Evolutionary conservation across 345 rosid species (phyloP).

Genomic region (Salix exigua): DNA sequence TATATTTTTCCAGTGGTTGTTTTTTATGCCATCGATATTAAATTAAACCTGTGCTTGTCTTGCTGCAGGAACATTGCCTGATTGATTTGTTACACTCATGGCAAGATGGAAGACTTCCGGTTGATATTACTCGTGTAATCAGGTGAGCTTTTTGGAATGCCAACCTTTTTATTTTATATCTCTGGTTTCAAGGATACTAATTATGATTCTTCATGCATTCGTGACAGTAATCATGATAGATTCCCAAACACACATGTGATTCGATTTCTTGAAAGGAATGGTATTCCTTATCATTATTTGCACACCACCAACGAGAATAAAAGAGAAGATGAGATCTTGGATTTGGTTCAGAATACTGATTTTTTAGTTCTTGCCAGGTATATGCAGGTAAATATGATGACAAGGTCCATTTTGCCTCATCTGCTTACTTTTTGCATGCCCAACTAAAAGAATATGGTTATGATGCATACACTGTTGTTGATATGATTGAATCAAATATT

Average conservation of each 20-base stretch:
- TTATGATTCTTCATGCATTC: slow-evolving; percentile 12
- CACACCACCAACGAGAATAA: slow-evolving; percentile 47
- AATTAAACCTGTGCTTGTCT: slow-evolving; percentile 7
- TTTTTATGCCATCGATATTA: neutral
- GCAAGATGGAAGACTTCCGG: slow-evolving; percentile 91
- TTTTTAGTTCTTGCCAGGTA: slow-evolving; percentile 94
- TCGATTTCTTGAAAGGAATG: slow-evolving; percentile 78
- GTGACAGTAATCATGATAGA: slow-evolving; percentile 81
- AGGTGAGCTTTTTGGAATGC: slow-evolving; percentile 43
- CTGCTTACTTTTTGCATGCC: slow-evolving; percentile 6
- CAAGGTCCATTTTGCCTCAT: neutral
- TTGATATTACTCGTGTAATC: slow-evolving; percentile 81
- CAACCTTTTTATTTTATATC: neutral
- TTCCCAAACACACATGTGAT: slow-evolving; percentile 76
- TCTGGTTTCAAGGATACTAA: slow-evolving; percentile 10
- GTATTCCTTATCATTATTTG: slow-evolving; percentile 81
- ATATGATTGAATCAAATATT: slow-evolving; percentile 6
- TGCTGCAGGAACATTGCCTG: slow-evolving; percentile 79
- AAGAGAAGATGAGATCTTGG: slow-evolving; percentile 74
- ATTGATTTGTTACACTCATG: slow-evolving; percentile 78
- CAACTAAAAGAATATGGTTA: neutral
- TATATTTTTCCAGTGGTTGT: neutral
- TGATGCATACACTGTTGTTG: neutral
- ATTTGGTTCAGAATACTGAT: slow-evolving; percentile 75
- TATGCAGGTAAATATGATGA: slow-evolving; percentile 77